Percentiles rank a stretch among this genome's conserved stretches.
Conservation (phyloP, 2,329 filamentous ascomycete genomes). For the Pyricularia grisea region DNA sequence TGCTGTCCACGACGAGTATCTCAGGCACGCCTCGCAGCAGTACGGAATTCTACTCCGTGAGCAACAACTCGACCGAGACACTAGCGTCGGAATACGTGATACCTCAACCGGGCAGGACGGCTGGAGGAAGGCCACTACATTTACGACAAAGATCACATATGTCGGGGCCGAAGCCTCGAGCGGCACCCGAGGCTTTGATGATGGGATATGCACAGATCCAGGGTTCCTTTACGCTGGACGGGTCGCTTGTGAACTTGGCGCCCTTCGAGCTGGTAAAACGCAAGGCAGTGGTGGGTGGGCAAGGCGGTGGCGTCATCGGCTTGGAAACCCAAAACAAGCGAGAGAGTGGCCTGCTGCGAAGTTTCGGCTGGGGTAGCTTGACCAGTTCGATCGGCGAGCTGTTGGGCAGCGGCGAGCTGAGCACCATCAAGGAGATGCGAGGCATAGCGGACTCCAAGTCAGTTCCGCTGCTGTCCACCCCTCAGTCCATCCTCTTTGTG, state of each 20-base stretch:
- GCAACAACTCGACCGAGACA: slow-evolving; percentile 92
- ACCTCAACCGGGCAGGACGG: slow-evolving; percentile 27
- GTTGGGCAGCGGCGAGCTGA: slow-evolving; percentile 77
- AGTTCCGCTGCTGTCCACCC: slow-evolving; percentile 85
- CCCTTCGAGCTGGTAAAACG: slow-evolving; percentile 95
- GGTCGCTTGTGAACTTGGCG: slow-evolving; percentile 78
- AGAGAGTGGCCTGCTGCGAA: slow-evolving; percentile 69
- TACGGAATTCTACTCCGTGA: slow-evolving; percentile 88
- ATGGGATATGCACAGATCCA: slow-evolving; percentile 97
- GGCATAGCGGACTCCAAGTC: slow-evolving; percentile 76
- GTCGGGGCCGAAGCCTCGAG: slow-evolving; percentile 24
- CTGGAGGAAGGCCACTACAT: slow-evolving; percentile 31
- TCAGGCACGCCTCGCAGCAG: slow-evolving; percentile 80
- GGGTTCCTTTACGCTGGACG: slow-evolving; percentile 85
- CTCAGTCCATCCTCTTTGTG: slow-evolving; percentile 92
- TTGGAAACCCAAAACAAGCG: slow-evolving; percentile 59
- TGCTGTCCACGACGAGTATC: slow-evolving; percentile 70
- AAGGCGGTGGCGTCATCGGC: slow-evolving; percentile 70
- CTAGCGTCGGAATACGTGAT: slow-evolving; percentile 79
- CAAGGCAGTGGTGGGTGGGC: slow-evolving; percentile 80
- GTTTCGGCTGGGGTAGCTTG: slow-evolving; percentile 81
- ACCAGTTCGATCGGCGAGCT: slow-evolving; percentile 82
- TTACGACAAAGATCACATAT: slow-evolving; percentile 35
- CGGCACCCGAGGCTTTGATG: slow-evolving; percentile 71
- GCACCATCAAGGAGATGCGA: slow-evolving; percentile 93